A percentile compares a stretch with the other conserved stretches of the same genome.
phyloP scores from a whole-genome alignment of 768 basidiomycete species.

The Fistulinella prunicolor region DNA sequence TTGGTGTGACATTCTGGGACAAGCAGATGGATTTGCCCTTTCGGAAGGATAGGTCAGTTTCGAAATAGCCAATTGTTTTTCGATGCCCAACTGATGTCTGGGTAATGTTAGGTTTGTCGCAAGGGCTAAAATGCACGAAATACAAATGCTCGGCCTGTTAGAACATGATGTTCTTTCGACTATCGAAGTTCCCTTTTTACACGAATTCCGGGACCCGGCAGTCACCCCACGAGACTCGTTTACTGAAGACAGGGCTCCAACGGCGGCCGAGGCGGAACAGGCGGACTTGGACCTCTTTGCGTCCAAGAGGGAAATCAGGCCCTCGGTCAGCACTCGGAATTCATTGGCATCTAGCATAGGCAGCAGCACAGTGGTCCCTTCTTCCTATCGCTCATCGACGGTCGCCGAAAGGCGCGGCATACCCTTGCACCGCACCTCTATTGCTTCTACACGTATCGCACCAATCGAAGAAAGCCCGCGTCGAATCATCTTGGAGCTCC shows the following conservation, averaged over 20 bases:
- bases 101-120: conserved; percentile 69
- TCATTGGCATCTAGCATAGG: conserved; percentile 42
- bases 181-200: conserved; percentile 81
- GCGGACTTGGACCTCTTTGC: conserved; percentile 74
- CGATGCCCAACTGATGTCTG: not conserved
- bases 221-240: conserved; percentile 34
- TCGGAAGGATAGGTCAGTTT: conserved; percentile 63
- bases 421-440: conserved; percentile 48
- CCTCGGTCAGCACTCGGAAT: conserved; percentile 30
- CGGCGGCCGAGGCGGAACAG: conserved; percentile 60
- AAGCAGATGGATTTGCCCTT: conserved; percentile 84
- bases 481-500: conserved; percentile 48
- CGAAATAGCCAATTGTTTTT: not conserved
- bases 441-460: conserved; percentile 45
- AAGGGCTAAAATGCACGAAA: conserved; percentile 95
- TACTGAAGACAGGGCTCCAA: conserved; percentile 35
- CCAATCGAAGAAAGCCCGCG: conserved; percentile 74
- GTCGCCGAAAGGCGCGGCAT: conserved; percentile 38
- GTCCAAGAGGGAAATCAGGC: conserved; percentile 39
- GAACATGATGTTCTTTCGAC: conserved; percentile 89
- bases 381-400: conserved; percentile 35
- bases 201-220: conserved; percentile 37
- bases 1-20: conserved; percentile 82
- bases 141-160: conserved; percentile 89
- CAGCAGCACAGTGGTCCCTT: conserved; percentile 35